phyloP scores from a whole-genome alignment of 2,329 filamentous ascomycete species.

The Hymenoscyphus occultus region DNA sequence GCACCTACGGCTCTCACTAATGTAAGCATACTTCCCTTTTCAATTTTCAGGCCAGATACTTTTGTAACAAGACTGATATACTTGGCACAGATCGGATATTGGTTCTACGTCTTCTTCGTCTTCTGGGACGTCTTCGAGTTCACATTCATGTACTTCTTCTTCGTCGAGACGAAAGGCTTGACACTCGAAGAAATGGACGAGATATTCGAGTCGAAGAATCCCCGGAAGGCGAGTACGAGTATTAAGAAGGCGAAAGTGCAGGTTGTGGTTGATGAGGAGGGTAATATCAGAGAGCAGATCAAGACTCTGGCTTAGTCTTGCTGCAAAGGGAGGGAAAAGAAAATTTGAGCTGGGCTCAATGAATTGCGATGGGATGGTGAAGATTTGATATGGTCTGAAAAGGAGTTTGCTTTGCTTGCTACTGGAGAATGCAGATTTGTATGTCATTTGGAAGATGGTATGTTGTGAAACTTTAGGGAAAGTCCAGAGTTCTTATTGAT shows the following conservation, averaged over 20 bases:
- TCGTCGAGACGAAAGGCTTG: conserved; percentile 40
- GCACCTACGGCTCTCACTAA: conserved; percentile 26
- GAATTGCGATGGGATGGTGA: no score
- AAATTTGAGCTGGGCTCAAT: no score
- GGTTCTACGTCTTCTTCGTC: conserved; percentile 36
- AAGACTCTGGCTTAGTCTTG: neutral
- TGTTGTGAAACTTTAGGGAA: no score
- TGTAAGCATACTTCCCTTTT: conserved; percentile 6
- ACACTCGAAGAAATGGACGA: conserved; percentile 40
- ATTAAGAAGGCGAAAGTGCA: neutral
- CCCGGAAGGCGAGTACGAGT: neutral
- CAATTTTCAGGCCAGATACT: no score
- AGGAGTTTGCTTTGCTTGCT: no score
- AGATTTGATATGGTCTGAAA: no score
- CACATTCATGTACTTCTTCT: conserved; percentile 28
- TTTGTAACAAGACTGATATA: neutral
- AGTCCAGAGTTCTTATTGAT: no score
- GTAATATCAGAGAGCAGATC: neutral
- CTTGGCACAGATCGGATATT: conserved; percentile 1
- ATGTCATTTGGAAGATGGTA: no score
- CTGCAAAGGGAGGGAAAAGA: no score
- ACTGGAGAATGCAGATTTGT: no score
- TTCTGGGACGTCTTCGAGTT: conserved; percentile 28
- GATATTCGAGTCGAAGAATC: neutral
- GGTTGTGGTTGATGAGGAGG: neutral